These are phyloP conservation scores for Uncinocarpus reesii DNA, from an alignment of 2,329 filamentous ascomycete species.

Conservation along the genomic window DNA sequence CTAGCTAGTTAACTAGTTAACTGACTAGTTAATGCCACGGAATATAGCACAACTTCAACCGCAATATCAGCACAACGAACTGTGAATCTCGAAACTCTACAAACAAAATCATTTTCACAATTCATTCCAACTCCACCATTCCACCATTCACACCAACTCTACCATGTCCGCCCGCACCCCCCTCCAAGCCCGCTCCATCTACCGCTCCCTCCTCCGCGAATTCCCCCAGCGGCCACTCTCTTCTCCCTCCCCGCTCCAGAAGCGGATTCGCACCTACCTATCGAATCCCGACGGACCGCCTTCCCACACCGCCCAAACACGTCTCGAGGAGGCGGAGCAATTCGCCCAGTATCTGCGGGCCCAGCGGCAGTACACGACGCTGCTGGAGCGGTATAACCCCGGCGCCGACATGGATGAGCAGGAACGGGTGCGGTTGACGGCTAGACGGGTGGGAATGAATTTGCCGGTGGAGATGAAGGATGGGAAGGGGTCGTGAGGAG, in stretches of 20 bases:
- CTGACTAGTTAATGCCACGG: too few species aligned
- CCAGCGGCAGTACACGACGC: slow-evolving; percentile 70
- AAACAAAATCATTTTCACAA: neutral
- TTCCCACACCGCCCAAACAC: slow-evolving; percentile 27
- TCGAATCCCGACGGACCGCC: slow-evolving; percentile 21
- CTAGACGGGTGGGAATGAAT: slow-evolving; percentile 81
- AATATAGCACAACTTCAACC: too few species aligned
- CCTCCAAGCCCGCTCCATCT: slow-evolving; percentile 57
- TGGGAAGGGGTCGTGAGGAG: neutral
- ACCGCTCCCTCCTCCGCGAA: slow-evolving; percentile 81
- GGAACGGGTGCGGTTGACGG: slow-evolving; percentile 73
- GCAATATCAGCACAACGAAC: too few species aligned
- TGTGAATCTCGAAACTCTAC: too few species aligned
- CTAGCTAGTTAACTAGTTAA: too few species aligned
- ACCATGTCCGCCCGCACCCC: slow-evolving; percentile 19
- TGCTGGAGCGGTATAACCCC: slow-evolving; percentile 88
- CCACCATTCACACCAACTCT: neutral
- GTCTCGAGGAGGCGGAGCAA: slow-evolving; percentile 57
- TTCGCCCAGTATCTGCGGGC: slow-evolving; percentile 68
- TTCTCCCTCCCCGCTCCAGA: slow-evolving; percentile 58
- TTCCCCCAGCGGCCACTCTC: slow-evolving; percentile 60
- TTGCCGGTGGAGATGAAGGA: slow-evolving; percentile 54
- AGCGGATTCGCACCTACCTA: slow-evolving; percentile 57
- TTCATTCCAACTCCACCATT: neutral
- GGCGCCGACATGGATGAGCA: slow-evolving; percentile 78